Percentiles rank a stretch among this genome's conserved stretches.
These are phyloP conservation scores for Ceratocystis destructans DNA, from an alignment of 2,329 filamentous ascomycete genomes.

Conservation along the genomic window DNA sequence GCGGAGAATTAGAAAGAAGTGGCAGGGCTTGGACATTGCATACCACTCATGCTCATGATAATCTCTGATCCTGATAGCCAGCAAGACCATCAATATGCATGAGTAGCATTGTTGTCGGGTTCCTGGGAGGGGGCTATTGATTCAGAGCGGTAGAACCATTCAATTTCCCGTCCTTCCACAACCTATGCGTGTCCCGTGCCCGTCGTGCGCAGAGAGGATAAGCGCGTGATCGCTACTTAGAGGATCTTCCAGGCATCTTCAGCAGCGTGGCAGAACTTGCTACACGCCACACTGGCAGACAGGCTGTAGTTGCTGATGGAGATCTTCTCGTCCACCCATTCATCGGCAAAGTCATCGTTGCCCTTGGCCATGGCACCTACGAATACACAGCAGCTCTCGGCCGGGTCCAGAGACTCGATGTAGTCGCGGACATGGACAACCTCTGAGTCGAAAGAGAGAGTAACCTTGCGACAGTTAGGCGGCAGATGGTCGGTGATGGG, in stretches of 20 bases:
- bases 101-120: neutral
- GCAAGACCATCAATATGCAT: neutral
- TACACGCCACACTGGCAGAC: conserved; percentile 94
- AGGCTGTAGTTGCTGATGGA: conserved; percentile 97
- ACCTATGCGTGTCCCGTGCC: neutral
- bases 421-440: conserved; percentile 83
- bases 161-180: neutral
- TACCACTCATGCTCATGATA: neutral
- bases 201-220: neutral
- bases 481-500: conserved; percentile 95
- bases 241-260: conserved; percentile 94
- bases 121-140: neutral
- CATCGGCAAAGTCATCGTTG: conserved; percentile 85
- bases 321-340: conserved; percentile 91
- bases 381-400: conserved; percentile 95
- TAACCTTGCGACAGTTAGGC: conserved; percentile 94
- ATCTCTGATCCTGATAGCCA: too few species aligned
- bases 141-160: neutral
- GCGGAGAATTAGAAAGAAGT: neutral
- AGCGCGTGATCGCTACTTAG: conserved; percentile 33
- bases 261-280: conserved; percentile 97
- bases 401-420: conserved; percentile 59
- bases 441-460: conserved; percentile 82
- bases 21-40: neutral
- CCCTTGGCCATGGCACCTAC: conserved; percentile 98